Base-by-base conservation (phyloP, 1,284 basidiomycete genomes). In the Omphalotus olearius region DNA sequence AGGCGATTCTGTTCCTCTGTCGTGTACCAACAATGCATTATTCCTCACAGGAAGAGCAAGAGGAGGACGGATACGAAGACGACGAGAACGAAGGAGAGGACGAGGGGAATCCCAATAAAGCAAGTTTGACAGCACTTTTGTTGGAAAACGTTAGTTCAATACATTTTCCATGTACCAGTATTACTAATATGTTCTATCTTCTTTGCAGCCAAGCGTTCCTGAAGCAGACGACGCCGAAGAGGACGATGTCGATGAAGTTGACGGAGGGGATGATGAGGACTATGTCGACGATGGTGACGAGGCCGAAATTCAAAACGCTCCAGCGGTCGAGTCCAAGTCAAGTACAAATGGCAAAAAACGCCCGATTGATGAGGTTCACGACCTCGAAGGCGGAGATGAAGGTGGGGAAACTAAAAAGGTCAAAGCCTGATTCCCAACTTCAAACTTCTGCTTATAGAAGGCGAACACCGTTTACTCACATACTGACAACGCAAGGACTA, bases 161-260 rank as follows among this genome's bases (percentile, higher is more conserved):
- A 30, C 16, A 28, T 45, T 28, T 49, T 37, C 17, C 10, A 20
- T 20, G 4, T 11, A 14, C 13, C 17, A 40, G 9, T 7, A 50
- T 45, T 28, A 23, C 30, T 23, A 40, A 40, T 23, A 17, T 40
- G 38, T 9, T 11, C 38, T 33, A 2, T 13, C n/a, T 17, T 9
- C 9, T 7, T 47, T 20, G 38, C 18, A 47, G 35, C 23, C 16
- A 47, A 38, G 39, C 26, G 35, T 9, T 18, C 20, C 35, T 57
- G 71, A 71, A 54, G 64, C 62, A 33, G 71, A 72, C 56, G 64
- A 62, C 26, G 45, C 48, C 16, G 25, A 38, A 26, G 49, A 42
- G 25, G 49, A 49, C 26, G 51, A 57, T 9, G 42, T 56, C 43
- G 55, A 47, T 42, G 42, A 56, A 35, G 45, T 48, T 18, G 54